Conservation (phyloP, 805 yeast genomes). For the Millerago galiae region DNA sequence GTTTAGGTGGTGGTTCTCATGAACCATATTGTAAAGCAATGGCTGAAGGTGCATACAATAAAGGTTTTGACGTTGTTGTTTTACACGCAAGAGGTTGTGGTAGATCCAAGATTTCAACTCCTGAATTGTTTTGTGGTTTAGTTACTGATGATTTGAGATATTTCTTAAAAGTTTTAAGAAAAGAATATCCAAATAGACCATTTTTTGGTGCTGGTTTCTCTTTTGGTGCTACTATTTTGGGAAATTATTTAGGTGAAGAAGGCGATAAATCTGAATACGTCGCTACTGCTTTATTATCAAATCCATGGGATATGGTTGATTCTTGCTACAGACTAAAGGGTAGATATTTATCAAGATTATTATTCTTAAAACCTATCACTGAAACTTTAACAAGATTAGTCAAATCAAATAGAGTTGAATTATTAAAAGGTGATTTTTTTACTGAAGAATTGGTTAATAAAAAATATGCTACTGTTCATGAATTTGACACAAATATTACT, state of each 20-base stretch:
- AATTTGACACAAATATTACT: conserved; percentile 60
- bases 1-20: conserved; percentile 75
- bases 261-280: conserved; percentile 43
- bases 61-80: conserved; percentile 51
- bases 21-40: conserved; percentile 65
- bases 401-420: conserved; percentile 36
- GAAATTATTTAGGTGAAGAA: conserved; percentile 69
- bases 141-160: conserved; percentile 66
- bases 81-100: conserved; percentile 75
- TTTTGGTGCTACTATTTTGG: conserved; percentile 60
- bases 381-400: conserved; percentile 36
- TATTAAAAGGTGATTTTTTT: conserved; percentile 27
- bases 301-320: conserved; percentile 69
- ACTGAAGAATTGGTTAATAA: conserved; percentile 32
- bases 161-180: conserved; percentile 43
- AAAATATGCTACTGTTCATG: conserved; percentile 33
- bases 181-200: conserved; percentile 52
- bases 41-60: conserved; percentile 35
- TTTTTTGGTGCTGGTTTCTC: conserved; percentile 67
- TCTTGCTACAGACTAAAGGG: conserved; percentile 39
- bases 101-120: conserved; percentile 63
- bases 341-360: conserved; percentile 32
- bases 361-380: conserved; percentile 37
- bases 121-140: conserved; percentile 58
- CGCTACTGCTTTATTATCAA: conserved; percentile 54